Percentiles rank a stretch among this genome's conserved stretches.
phyloP scores from a whole-genome alignment of 2,329 filamentous ascomycete genomes.

The Neopestalotiopsis sp. region DNA sequence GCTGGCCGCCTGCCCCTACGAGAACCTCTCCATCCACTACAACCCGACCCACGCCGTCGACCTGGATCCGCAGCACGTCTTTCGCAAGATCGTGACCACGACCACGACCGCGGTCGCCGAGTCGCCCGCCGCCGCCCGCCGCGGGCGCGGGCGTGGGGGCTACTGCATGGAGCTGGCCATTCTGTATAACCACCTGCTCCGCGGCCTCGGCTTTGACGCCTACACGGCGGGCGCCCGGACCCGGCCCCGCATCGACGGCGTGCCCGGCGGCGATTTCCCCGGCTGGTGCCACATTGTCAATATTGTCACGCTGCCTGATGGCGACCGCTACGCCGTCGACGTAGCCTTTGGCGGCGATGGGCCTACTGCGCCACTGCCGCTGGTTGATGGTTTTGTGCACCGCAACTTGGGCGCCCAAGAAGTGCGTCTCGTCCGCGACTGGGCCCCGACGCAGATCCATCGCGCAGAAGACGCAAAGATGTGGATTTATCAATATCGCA shows the following conservation, averaged over 20 bases:
- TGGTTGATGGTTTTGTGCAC: constrained; percentile 49
- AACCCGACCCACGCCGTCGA: constrained; percentile 41
- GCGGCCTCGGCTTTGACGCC: constrained; percentile 56
- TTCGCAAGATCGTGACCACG: constrained; percentile 51
- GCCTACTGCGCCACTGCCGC: constrained; percentile 60
- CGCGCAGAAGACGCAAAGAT: constrained; percentile 49
- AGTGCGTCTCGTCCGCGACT: constrained; percentile 57
- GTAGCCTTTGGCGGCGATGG: constrained; percentile 70
- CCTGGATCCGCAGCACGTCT: constrained; percentile 53
- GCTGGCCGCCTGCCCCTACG: constrained; percentile 8
- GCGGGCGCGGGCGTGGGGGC: constrained; percentile 56
- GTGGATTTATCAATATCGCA: constrained; percentile 70
- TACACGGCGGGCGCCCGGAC: constrained; percentile 63
- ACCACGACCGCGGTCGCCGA: too few relatives aligned
- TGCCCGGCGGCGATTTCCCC: constrained; percentile 48
- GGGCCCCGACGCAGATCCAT: constrained; percentile 50
- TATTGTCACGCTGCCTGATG: constrained; percentile 58
- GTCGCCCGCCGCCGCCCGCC: constrained; percentile 12
- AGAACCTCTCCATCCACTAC: constrained; percentile 52
- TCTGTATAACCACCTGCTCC: constrained; percentile 59
- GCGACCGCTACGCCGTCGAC: constrained; percentile 60
- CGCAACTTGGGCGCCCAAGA: constrained; percentile 60
- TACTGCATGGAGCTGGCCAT: constrained; percentile 67
- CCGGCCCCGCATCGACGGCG: constrained; percentile 43
- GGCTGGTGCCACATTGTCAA: constrained; percentile 67